A percentile compares a stretch with the other conserved stretches of the same genome.
phyloP scores from a whole-genome alignment of 495 filamentous ascomycete species.

The Penicillium paradoxum region DNA sequence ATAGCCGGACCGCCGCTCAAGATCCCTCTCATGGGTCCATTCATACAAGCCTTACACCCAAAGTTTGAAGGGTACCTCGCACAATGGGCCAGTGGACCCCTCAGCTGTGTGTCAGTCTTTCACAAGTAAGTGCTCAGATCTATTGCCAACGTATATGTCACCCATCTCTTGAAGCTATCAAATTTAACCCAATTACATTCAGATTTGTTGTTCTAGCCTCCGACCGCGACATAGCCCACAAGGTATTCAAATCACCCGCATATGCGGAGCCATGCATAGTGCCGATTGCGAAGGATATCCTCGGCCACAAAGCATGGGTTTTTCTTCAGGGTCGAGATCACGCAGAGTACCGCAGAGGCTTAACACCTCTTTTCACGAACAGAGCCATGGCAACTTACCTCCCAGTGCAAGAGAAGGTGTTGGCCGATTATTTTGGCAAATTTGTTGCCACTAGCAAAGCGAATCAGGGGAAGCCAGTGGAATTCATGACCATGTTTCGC shows the following conservation, averaged over 20 bases:
- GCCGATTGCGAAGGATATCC: slow-evolving; percentile 81
- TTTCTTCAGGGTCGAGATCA: slow-evolving; percentile 88
- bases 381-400: slow-evolving; percentile 79
- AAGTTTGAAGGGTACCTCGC: slow-evolving; percentile 76
- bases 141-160: background rate
- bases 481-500: slow-evolving; percentile 81
- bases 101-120: slow-evolving; percentile 93
- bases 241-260: slow-evolving; percentile 84
- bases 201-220: slow-evolving; percentile 95
- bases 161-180: background rate
- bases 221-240: slow-evolving; percentile 84
- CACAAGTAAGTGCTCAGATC: slow-evolving; percentile 66
- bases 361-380: slow-evolving; percentile 87
- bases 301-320: slow-evolving; percentile 85
- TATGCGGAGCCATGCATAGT: slow-evolving; percentile 92
- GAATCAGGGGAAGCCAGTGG: slow-evolving; percentile 56
- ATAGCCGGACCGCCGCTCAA: slow-evolving; percentile 78
- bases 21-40: slow-evolving; percentile 86
- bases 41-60: slow-evolving; percentile 79
- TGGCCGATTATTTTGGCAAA: slow-evolving; percentile 70
- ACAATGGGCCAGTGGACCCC: slow-evolving; percentile 79
- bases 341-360: slow-evolving; percentile 85
- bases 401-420: slow-evolving; percentile 80
- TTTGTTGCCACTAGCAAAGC: slow-evolving; percentile 63
- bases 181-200: slow-evolving; percentile 1